phyloP scores from a whole-genome alignment of 345 rosid genomes.

The Eucalyptus erythrocorys region DNA sequence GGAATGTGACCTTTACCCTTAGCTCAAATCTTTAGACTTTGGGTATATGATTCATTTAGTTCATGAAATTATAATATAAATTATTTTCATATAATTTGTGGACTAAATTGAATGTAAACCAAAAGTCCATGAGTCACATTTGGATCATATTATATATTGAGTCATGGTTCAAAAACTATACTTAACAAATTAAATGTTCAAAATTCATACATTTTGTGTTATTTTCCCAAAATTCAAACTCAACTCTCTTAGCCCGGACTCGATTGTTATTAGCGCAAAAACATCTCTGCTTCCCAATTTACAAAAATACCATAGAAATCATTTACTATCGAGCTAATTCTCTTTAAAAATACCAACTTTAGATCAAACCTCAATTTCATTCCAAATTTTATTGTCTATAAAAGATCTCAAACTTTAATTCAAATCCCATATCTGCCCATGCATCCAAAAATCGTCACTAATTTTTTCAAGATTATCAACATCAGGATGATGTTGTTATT shows the following conservation, averaged over 20 bases:
- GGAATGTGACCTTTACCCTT: no score
- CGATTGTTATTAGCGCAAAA: not conserved
- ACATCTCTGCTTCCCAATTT: not conserved
- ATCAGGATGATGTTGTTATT: no score
- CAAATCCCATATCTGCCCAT: fast-evolving
- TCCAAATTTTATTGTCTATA: not conserved
- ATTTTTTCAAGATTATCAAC: not conserved
- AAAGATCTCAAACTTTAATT: not conserved
- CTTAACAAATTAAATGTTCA: no score
- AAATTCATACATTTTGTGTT: no score
- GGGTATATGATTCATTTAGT: no score
- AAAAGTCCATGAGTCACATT: no score
- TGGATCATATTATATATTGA: no score
- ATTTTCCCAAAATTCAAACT: no score
- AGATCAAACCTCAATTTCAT: not conserved
- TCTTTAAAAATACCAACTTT: not conserved
- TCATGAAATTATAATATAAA: no score
- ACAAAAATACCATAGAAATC: not conserved
- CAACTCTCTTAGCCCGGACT: not conserved
- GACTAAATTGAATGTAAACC: not conserved
- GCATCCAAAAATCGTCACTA: not conserved
- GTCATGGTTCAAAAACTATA: no score
- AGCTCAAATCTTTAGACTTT: no score
- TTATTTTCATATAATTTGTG: no score
- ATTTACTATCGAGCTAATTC: not conserved